Base-by-base conservation (phyloP, 768 basidiomycete species). In the Termitomyces sp. region DNA sequence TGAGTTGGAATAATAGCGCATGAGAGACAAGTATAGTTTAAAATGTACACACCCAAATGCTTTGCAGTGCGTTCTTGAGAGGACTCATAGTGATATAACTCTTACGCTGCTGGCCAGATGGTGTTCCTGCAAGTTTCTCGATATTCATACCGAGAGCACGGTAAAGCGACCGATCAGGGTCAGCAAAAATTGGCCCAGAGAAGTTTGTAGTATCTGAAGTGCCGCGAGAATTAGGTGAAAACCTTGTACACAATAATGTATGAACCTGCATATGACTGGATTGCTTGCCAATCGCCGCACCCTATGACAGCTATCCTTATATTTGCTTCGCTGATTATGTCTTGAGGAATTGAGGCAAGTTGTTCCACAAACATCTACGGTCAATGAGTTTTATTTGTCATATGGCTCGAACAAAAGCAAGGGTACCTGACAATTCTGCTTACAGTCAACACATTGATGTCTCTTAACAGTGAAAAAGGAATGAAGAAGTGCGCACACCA, bases 91-190 rank as follows among this genome's bases (percentile, higher is more conserved):
- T 71, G 16, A 85, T 57, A 63, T 87, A 87, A 59, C 78, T 81
- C 47, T 72, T 74, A 55, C 72, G 79, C 61, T 72, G 32, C 62
- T 81, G 69, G 2, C 74, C 78, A 0, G 76, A 63, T 0, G 85
- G 84, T 0, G 83, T 82, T 9, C 35, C 57, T 5, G 69, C 68
- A 3, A 84, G 69, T 12, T 60, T 78, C 65, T 87, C 80, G 3
- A 76, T 68, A 3, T 78, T 82, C 78, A 91, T 83, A 1, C 86
- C 88, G 0, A 92, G 76, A 0, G 74, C 72, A 28, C 72, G 77
- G 66, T 86, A 91, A 0, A 93, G 71, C 28, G 74, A 68, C 4
- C 87, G 77, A 0, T 76, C 74, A 0, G 89, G 86, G 64, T 92
- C 86, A 12, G 88, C 84, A 66, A 84, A 91, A 30, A 91, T 80